Percentiles rank a stretch among this genome's conserved stretches.
phyloP scores from a whole-genome alignment of 148 eudicot species.

The Chenopodium formosanum region DNA sequence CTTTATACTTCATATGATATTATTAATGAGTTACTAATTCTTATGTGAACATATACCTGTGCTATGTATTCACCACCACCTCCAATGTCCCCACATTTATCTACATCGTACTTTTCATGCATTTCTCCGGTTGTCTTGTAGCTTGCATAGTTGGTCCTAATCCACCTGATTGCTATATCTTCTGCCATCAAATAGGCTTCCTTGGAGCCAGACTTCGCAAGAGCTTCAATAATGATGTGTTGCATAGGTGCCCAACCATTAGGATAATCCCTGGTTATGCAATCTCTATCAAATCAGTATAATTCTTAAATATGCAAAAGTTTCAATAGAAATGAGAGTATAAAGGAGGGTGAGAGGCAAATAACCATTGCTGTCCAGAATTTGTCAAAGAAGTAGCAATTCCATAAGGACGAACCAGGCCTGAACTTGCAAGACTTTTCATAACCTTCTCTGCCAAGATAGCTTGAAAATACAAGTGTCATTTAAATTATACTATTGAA shows the following conservation, averaged over 20 bases:
- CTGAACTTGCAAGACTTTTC: slow-evolving; percentile 63
- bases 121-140: slow-evolving; percentile 67
- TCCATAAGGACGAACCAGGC: slow-evolving; percentile 61
- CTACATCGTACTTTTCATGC: slow-evolving; percentile 84
- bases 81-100: slow-evolving; percentile 78
- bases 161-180: slow-evolving; percentile 74
- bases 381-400: slow-evolving; percentile 79
- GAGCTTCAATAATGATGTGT: slow-evolving; percentile 83
- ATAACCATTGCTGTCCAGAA: slow-evolving; percentile 86
- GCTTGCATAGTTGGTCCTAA: slow-evolving; percentile 75
- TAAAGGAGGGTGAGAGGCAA: slow-evolving; percentile 12
- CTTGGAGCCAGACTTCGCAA: slow-evolving; percentile 60
- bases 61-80: slow-evolving; percentile 90
- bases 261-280: slow-evolving; percentile 75
- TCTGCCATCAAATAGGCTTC: slow-evolving; percentile 60
- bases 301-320: background rate
- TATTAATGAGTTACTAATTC: background rate
- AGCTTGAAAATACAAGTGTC: slow-evolving; percentile 38
- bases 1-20: background rate
- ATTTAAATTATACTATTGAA: background rate
- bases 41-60: slow-evolving; percentile 47
- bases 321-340: background rate
- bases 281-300: slow-evolving; percentile 4
- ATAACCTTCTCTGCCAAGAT: slow-evolving; percentile 48
- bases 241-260: slow-evolving; percentile 97